Evolutionary conservation across 176 grass and related monocot genomes (phyloP).

Genomic region (Phragmites australis): DNA sequence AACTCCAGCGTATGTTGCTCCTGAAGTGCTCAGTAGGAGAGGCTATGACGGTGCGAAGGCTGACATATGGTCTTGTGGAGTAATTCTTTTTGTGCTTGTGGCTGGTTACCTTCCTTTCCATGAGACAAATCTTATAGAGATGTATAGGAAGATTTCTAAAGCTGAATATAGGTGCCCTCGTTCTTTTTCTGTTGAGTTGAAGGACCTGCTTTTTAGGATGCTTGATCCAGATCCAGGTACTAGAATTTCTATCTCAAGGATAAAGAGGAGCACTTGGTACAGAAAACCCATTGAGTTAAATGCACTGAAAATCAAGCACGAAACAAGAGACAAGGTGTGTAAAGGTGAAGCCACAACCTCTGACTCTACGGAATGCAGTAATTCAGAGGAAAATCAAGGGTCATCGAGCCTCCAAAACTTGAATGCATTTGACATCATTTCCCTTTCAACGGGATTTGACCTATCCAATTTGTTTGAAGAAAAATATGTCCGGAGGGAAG

Average conservation of each 20-base stretch:
- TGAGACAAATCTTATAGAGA: slow-evolving; percentile 42
- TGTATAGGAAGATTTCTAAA: slow-evolving; percentile 53
- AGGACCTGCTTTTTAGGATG: slow-evolving; percentile 42
- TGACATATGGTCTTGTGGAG: slow-evolving; percentile 59
- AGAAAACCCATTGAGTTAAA: slow-evolving; percentile 30
- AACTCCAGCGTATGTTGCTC: slow-evolving; percentile 60
- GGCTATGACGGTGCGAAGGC: slow-evolving; percentile 48
- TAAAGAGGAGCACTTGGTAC: slow-evolving; percentile 49
- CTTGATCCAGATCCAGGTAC: slow-evolving; percentile 50
- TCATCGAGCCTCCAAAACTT: slow-evolving; percentile 42
- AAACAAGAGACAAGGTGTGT: slow-evolving; percentile 24
- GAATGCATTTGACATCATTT: slow-evolving; percentile 75
- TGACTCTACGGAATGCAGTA: slow-evolving; percentile 29
- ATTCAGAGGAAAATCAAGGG: slow-evolving; percentile 12
- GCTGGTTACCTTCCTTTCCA: slow-evolving; percentile 57
- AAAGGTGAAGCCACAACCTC: slow-evolving; percentile 35
- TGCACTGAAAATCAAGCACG: slow-evolving; percentile 30
- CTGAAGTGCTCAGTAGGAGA: slow-evolving; percentile 54
- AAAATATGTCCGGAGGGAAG: slow-evolving; percentile 35
- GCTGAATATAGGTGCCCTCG: slow-evolving; percentile 49
- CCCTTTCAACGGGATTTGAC: slow-evolving; percentile 62
- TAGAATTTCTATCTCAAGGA: slow-evolving; percentile 42
- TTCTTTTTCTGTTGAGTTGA: slow-evolving; percentile 42
- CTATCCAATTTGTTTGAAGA: slow-evolving; percentile 60
- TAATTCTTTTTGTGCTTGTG: slow-evolving; percentile 57